Conservation (phyloP, 2,329 filamentous ascomycete genomes). For the Xylaria sp. region DNA sequence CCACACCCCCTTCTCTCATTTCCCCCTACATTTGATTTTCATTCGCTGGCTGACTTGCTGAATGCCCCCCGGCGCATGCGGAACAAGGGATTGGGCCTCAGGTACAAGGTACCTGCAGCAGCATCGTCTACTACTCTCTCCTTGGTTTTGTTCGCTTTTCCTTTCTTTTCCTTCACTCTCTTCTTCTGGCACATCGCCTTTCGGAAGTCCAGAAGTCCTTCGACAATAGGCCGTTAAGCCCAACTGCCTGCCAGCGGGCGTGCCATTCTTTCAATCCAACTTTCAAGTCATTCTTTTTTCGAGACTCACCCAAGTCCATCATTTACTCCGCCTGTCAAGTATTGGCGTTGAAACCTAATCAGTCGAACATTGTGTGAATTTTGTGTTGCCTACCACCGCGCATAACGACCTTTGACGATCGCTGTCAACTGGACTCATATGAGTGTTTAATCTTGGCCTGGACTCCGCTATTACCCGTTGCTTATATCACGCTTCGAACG, state of each 20-base stretch:
- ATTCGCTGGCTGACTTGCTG: conserved; percentile 48
- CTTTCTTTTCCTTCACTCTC: conserved; percentile 46
- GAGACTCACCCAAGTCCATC: conserved; percentile 44
- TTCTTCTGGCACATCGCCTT: conserved; percentile 45
- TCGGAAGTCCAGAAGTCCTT: conserved; percentile 44
- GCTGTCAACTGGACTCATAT: conserved; percentile 27
- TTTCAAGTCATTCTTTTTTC: conserved; percentile 57
- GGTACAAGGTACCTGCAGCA: conserved; percentile 38
- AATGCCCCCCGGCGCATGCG: conserved; percentile 39
- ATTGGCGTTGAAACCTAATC: conserved; percentile 36
- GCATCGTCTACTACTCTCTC: conserved; percentile 28
- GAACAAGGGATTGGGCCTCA: conserved; percentile 29
- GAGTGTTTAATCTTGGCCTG: conserved; percentile 19
- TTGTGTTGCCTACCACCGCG: conserved; percentile 18
- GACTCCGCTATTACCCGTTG: background rate
- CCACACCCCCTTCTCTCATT: conserved; percentile 52
- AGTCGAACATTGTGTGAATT: conserved; percentile 19
- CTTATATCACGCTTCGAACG: conserved; percentile 11
- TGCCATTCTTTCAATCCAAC: conserved; percentile 64
- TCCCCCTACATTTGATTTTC: conserved; percentile 48
- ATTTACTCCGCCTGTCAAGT: conserved; percentile 40
- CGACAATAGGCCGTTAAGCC: conserved; percentile 53
- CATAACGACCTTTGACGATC: conserved; percentile 34
- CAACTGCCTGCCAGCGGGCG: conserved; percentile 66
- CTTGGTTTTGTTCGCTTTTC: conserved; percentile 39